These are phyloP conservation scores for Trametes cinnabarina DNA, from an alignment of 768 basidiomycete species.

Conservation along the genomic window DNA sequence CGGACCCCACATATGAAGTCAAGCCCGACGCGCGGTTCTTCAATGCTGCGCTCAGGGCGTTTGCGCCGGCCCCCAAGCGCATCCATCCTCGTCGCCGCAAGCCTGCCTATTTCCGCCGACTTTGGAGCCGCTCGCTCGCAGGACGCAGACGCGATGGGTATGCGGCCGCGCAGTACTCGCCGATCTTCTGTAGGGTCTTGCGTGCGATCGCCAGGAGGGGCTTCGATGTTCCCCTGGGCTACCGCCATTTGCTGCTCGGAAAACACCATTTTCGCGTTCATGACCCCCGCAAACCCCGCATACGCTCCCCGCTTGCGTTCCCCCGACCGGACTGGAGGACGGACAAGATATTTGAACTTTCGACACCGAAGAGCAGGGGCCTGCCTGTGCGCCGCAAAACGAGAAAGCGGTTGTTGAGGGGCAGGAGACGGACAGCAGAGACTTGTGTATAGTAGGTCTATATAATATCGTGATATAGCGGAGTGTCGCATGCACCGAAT, in stretches of 20 bases:
- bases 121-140: slow-evolving; percentile 28
- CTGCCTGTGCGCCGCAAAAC: slow-evolving; percentile 9
- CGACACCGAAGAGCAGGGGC: slow-evolving; percentile 23
- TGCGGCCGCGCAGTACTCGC: not conserved
- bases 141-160: slow-evolving; percentile 22
- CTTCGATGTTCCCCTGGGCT: slow-evolving; percentile 32
- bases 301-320: slow-evolving; percentile 13
- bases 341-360: not conserved
- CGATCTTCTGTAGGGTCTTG: not conserved
- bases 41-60: slow-evolving; percentile 54
- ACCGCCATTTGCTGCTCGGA: slow-evolving; percentile 41
- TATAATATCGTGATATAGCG: no score
- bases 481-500: no score
- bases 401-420: not conserved
- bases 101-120: slow-evolving; percentile 32
- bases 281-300: not conserved
- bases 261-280: slow-evolving; percentile 11
- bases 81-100: not conserved
- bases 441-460: no score
- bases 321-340: not conserved
- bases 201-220: not conserved
- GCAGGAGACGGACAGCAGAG: not conserved
- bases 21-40: slow-evolving; percentile 64
- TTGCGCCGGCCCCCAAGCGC: slow-evolving; percentile 14
- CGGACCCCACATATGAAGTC: slow-evolving; percentile 27